Evolutionary conservation across 2,329 filamentous ascomycete genomes (phyloP).

Genomic region (Lachnellula willkommii): DNA sequence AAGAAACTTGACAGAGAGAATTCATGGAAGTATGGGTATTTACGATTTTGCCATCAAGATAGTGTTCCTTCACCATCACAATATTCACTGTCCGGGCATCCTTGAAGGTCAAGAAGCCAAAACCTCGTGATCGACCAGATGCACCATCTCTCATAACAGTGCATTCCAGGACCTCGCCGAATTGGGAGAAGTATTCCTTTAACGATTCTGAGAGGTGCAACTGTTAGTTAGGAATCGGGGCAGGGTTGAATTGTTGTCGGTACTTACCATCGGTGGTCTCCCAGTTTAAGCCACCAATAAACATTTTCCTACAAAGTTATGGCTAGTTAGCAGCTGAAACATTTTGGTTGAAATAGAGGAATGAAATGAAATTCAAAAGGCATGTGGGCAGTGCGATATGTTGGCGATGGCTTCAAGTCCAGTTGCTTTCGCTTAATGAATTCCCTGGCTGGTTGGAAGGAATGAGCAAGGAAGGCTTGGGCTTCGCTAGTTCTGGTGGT

Average conservation of each 20-base stretch:
- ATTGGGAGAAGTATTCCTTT: conserved; percentile 95
- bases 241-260: not conserved
- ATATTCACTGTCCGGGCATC: conserved; percentile 97
- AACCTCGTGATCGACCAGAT: conserved; percentile 88
- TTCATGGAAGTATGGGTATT: conserved; percentile 35
- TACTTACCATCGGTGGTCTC: conserved; percentile 93
- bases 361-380: conserved; percentile 2
- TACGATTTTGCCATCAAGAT: conserved; percentile 97
- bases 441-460: not conserved
- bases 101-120: conserved; percentile 96
- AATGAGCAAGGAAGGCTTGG: not conserved
- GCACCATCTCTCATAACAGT: conserved; percentile 98
- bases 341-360: conserved; percentile 2
- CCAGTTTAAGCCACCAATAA: conserved; percentile 98
- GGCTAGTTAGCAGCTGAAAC: conserved; percentile 23
- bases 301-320: conserved; percentile 79
- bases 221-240: conserved; percentile 4
- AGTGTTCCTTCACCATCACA: conserved; percentile 99
- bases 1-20: conserved; percentile 8
- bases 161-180: conserved; percentile 94
- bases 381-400: not conserved
- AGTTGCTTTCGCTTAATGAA: not conserved
- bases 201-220: conserved; percentile 67
- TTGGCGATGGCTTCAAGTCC: not conserved
- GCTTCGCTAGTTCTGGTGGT: conserved; percentile 3